Base-by-base conservation (phyloP, 2,329 filamentous ascomycete species). In the Venturia nashicola region DNA sequence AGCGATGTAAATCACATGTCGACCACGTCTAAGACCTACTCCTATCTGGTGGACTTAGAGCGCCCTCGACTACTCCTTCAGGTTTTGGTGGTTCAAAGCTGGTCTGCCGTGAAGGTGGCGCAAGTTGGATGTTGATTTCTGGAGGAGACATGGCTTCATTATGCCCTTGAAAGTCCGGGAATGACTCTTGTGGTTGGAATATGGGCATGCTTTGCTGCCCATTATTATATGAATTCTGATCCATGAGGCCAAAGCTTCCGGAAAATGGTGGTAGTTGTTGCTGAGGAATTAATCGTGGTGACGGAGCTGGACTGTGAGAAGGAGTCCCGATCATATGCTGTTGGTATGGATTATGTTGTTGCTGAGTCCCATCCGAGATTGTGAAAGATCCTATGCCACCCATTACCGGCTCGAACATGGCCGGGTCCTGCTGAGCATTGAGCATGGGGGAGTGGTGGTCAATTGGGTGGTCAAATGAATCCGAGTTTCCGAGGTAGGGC, bases 51-150 rank as follows among this genome's bases (percentile, higher is more conserved):
- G 92, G 92, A 61, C 88, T 94, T 66, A 97, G 77, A 4, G 91
- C 91, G 73, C 90, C 67, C 86, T 82, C 68, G 34, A 42, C 90
- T 85, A 63, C 73, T 71, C 76, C 68, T 86, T 78, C 80, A 39
- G 82, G 76, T 71, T 89, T 90, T 23, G 82, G 79, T 36, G 83
- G 82, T 67, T 87, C 88, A 71, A 89, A 88, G 68, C 80, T 85
- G 62, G 80, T 83, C 70, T 84, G 84, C 65, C 83, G 78, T 62
- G 88, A 84, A 9, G 86, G 86, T 32, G 92, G 92, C 18, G 91
- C 92, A 74, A 90, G 91, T 72, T 96, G 90, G 69, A 97, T 94
- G 72, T 94, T 96, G 75, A 97, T 97, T 61, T 92, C 90, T 0
- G 92, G 92, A n/a, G 92, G 90, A 3, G 88, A 88, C 87, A 96